A percentile compares a stretch with the other conserved stretches of the same genome.
These are phyloP conservation scores for Sporisorium reilianum DNA, from an alignment of 1,284 basidiomycete genomes.

Conservation along the genomic window DNA sequence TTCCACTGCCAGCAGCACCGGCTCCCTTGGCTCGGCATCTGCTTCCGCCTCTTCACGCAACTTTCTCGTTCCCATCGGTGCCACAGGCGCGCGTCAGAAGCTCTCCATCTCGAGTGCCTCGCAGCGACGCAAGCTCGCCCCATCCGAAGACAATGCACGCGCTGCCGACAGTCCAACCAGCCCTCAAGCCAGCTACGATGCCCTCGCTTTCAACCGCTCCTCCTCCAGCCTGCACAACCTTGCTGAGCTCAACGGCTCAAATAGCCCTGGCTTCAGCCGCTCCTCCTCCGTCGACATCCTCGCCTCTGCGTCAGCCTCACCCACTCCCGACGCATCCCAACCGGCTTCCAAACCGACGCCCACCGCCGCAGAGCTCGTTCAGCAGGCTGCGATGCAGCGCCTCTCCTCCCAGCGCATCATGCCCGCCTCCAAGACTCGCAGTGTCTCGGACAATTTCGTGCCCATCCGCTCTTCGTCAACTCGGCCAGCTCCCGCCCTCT, in stretches of 20 bases:
- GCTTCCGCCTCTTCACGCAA: slow-evolving; percentile 40
- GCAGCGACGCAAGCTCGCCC: slow-evolving; percentile 43
- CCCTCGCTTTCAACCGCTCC: slow-evolving; percentile 19
- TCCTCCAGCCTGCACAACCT: slow-evolving; percentile 24
- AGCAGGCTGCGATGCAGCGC: slow-evolving; percentile 47
- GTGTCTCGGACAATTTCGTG: slow-evolving; percentile 20
- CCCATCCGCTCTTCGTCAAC: slow-evolving; percentile 5
- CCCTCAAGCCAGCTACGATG: background rate
- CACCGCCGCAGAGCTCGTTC: slow-evolving; percentile 32
- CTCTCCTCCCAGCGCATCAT: slow-evolving; percentile 42
- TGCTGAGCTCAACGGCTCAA: background rate
- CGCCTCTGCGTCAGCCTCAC: background rate
- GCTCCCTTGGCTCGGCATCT: slow-evolving; percentile 21
- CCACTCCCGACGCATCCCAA: background rate
- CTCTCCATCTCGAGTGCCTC: slow-evolving; percentile 57
- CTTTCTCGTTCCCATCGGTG: slow-evolving; percentile 62
- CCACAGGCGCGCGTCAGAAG: slow-evolving; percentile 63
- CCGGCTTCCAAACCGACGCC: slow-evolving; percentile 1
- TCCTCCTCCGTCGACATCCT: slow-evolving; percentile 18
- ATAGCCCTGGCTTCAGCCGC: slow-evolving; percentile 10
- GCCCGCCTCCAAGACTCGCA: slow-evolving; percentile 12
- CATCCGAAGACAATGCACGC: slow-evolving; percentile 36
- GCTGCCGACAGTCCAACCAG: slow-evolving; percentile 6
- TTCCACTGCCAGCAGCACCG: slow-evolving; percentile 20
- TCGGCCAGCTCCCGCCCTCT: background rate